phyloP scores from a whole-genome alignment of 129 eudicot species.

The Flaveria bidentis region DNA sequence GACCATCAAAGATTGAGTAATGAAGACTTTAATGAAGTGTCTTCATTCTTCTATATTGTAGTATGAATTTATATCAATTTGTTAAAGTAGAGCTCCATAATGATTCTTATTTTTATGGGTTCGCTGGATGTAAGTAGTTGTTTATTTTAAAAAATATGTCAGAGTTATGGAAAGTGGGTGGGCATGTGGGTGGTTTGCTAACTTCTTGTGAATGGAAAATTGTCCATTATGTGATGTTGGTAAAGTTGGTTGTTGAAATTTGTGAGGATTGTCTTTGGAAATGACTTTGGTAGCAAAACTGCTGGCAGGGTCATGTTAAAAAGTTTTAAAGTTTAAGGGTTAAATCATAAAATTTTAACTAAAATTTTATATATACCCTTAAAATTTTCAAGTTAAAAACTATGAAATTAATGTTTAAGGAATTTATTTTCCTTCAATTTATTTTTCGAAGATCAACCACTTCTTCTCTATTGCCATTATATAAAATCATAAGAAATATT shows the following conservation, averaged over 20 bases:
- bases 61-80: neutral
- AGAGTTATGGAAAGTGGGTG: neutral
- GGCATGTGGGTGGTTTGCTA: neutral
- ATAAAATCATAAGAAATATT: no score
- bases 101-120: conserved; percentile 25
- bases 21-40: neutral
- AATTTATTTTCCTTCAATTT: no score
- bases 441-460: no score
- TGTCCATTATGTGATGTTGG: conserved; percentile 10
- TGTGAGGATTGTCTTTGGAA: neutral
- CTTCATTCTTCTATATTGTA: neutral
- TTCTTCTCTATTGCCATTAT: no score
- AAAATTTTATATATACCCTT: neutral
- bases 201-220: conserved; percentile 5
- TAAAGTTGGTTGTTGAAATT: conserved; percentile 1
- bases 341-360: neutral
- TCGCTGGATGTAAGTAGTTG: conserved; percentile 31
- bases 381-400: neutral
- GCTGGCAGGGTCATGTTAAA: conserved; percentile 5
- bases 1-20: neutral
- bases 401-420: no score
- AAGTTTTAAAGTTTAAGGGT: conserved; percentile 20
- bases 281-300: neutral
- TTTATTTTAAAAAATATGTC: conserved; percentile 12
- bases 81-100: neutral